Evolutionary conservation across 768 basidiomycete species (phyloP).

Genomic region (Punctularia strigosozonata): DNA sequence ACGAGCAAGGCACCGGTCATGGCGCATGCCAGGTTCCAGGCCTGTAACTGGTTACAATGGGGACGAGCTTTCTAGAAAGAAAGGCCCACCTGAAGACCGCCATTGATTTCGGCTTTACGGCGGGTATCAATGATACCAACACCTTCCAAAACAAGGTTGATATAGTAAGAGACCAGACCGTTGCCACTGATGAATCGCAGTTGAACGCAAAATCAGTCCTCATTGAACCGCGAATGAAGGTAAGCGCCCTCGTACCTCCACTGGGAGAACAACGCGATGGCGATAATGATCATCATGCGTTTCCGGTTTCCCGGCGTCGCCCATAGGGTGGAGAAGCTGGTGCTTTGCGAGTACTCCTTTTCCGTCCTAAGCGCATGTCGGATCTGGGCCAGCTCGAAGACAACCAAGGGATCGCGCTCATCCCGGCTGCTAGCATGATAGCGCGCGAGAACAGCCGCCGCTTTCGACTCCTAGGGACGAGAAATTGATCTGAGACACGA

Average conservation of each 20-base stretch:
- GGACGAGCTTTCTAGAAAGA: background rate
- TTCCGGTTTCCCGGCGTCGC: conserved; percentile 54
- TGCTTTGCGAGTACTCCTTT: conserved; percentile 35
- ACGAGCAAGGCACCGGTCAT: conserved; percentile 49
- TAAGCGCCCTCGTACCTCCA: no score
- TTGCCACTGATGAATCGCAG: conserved; percentile 33
- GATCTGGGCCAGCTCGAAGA: conserved; percentile 51
- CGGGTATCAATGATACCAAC: conserved; percentile 44
- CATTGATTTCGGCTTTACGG: conserved; percentile 52
- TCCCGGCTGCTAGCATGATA: conserved; percentile 59
- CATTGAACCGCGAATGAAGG: no score
- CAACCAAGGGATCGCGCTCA: conserved; percentile 44
- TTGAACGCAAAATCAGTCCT: background rate
- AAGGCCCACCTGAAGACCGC: conserved; percentile 37
- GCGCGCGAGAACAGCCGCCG: conserved; percentile 48
- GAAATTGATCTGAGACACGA: background rate
- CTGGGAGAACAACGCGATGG: conserved; percentile 59
- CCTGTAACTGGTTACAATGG: conserved; percentile 15
- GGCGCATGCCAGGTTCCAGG: conserved; percentile 55
- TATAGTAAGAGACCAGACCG: conserved; percentile 64
- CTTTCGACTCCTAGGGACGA: conserved; percentile 36
- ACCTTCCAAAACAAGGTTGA: conserved; percentile 52
- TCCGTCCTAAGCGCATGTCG: conserved; percentile 56
- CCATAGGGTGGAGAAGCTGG: conserved; percentile 42
- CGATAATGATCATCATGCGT: conserved; percentile 57